Conservation (phyloP, 306 rosid species). For the Quercus agrifolia region DNA sequence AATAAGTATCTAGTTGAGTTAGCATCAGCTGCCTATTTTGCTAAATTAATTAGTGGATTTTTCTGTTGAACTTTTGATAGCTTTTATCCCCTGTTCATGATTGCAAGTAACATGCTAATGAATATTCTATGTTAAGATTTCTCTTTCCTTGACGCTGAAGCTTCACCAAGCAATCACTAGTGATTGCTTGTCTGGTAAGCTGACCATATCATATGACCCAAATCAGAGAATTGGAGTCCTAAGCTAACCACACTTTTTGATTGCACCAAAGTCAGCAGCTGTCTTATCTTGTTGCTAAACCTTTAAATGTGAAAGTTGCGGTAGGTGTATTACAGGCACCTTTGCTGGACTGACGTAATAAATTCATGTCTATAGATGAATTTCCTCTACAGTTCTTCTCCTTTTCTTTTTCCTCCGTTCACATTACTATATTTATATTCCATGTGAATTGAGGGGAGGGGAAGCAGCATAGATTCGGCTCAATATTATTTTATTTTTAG, state of each 20-base stretch:
- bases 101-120: neutral
- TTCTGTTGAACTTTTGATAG: neutral
- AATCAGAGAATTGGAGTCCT: neutral
- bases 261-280: neutral
- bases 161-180: neutral
- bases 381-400: neutral
- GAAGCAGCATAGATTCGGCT: accelerated
- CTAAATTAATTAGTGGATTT: slow-evolving; percentile 5
- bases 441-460: no score
- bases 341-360: neutral
- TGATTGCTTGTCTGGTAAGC: neutral
- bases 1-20: slow-evolving; percentile 6
- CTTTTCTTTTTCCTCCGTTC: accelerated
- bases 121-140: neutral
- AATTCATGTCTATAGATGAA: no score
- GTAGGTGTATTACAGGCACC: neutral
- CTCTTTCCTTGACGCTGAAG: slow-evolving; percentile 9
- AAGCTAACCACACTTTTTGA: neutral
- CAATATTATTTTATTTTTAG: no score
- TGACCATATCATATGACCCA: neutral
- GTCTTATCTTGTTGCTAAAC: neutral
- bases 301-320: neutral
- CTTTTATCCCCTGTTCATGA: neutral
- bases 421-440: neutral
- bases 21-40: slow-evolving; percentile 1